These are phyloP conservation scores for Podospora pseudoanserina DNA, from an alignment of 495 filamentous ascomycete species.

Conservation along the genomic window DNA sequence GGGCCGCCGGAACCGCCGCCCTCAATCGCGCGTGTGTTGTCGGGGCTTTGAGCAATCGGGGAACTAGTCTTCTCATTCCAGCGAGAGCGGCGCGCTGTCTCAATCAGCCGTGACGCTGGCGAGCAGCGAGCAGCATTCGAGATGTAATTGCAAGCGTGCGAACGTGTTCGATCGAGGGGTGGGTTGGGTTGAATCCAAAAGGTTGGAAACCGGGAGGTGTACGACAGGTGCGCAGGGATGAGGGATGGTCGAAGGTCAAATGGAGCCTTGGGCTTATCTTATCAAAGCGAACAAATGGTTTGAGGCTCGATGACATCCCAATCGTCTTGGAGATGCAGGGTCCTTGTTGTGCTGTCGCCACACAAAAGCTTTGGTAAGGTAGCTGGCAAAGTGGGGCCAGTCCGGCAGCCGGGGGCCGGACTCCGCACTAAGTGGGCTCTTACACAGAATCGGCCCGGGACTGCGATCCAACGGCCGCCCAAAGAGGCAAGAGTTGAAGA, in stretches of 20 bases:
- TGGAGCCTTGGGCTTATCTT: slow-evolving; percentile 6
- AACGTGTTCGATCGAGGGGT: neutral
- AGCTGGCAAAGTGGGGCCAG: neutral
- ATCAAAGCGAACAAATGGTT: neutral
- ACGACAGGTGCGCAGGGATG: neutral
- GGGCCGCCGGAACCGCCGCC: neutral
- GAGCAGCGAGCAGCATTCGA: slow-evolving; percentile 33
- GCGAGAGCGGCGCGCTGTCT: slow-evolving; percentile 25
- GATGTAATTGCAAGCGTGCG: slow-evolving; percentile 10
- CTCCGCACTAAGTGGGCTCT: neutral
- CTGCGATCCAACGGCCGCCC: neutral
- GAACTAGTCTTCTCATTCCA: slow-evolving; percentile 40
- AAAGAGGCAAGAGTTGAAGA: neutral
- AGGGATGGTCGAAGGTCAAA: slow-evolving; percentile 1
- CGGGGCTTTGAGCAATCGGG: slow-evolving; percentile 20
- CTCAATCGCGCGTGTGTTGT: slow-evolving; percentile 21
- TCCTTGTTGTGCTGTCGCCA: neutral
- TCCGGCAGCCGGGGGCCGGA: neutral
- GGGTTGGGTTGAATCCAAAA: neutral
- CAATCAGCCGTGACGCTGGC: slow-evolving; percentile 24
- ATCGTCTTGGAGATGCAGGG: neutral
- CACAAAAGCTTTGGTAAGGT: neutral
- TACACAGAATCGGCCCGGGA: neutral
- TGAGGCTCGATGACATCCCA: neutral
- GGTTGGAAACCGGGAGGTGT: neutral